Evolutionary conservation across 805 yeast genomes (phyloP).

Genomic region (Phaffomyces opuntiae): DNA sequence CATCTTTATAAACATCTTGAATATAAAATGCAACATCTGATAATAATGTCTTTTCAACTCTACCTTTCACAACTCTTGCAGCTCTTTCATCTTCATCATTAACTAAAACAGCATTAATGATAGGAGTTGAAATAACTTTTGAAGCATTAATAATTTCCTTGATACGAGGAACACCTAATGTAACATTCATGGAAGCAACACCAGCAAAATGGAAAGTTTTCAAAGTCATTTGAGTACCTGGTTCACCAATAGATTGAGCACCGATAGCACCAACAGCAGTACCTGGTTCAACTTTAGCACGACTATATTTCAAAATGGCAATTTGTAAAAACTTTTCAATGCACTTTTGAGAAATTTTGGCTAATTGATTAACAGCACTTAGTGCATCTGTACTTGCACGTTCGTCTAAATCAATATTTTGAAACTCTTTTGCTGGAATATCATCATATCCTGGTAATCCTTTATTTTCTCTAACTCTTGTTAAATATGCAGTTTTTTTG

Average conservation of each 20-base stretch:
- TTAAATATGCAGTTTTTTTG: slow-evolving; percentile 50
- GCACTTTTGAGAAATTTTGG: slow-evolving; percentile 55
- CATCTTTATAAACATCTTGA: slow-evolving; percentile 87
- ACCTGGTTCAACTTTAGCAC: slow-evolving; percentile 96
- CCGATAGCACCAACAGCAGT: slow-evolving; percentile 99
- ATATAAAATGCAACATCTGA: slow-evolving; percentile 83
- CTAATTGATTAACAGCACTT: slow-evolving; percentile 52
- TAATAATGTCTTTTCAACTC: slow-evolving; percentile 86
- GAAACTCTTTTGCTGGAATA: slow-evolving; percentile 38
- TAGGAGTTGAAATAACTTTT: slow-evolving; percentile 90
- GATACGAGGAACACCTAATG: slow-evolving; percentile 98
- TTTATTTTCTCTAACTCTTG: slow-evolving; percentile 46
- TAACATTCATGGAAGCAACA: slow-evolving; percentile 98
- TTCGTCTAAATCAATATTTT: slow-evolving; percentile 33
- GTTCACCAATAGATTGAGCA: slow-evolving; percentile 98
- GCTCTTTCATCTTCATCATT: slow-evolving; percentile 95
- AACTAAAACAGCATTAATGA: slow-evolving; percentile 88
- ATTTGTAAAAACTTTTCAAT: slow-evolving; percentile 63
- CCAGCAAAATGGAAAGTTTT: slow-evolving; percentile 99
- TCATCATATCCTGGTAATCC: slow-evolving; percentile 41
- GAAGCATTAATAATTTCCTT: slow-evolving; percentile 98
- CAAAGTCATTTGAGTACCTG: slow-evolving; percentile 98
- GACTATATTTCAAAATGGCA: slow-evolving; percentile 73
- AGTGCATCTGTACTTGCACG: slow-evolving; percentile 28
- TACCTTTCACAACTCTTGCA: slow-evolving; percentile 96